These are phyloP conservation scores for Paralagenidium karlingii DNA, from an alignment of 352 stramenopile species.

Conservation along the genomic window DNA sequence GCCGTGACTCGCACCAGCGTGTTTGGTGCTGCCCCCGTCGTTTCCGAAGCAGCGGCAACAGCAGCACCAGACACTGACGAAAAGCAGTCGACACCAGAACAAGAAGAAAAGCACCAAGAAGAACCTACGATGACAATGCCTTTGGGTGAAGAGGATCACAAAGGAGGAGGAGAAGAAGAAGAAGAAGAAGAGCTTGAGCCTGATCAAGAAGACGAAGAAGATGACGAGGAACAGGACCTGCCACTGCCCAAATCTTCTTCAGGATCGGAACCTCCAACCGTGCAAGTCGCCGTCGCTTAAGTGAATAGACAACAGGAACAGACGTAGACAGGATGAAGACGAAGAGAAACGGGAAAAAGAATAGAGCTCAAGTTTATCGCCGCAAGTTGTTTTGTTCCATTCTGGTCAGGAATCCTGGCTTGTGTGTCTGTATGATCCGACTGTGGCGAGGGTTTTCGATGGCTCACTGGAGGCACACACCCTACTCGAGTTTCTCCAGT, in stretches of 20 bases:
- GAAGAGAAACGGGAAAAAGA: background rate
- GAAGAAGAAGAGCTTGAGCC: constrained; percentile 5
- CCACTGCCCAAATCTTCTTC: background rate
- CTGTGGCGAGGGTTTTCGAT: too few relatives aligned
- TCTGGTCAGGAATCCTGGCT: too few relatives aligned
- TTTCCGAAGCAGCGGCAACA: too few relatives aligned
- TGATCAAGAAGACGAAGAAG: constrained; percentile 2
- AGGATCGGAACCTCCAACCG: background rate
- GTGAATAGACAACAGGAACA: background rate
- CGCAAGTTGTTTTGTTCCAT: background rate
- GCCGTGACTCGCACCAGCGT: too few relatives aligned
- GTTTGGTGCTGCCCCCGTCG: too few relatives aligned
- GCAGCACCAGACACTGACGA: too few relatives aligned
- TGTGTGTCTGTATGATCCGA: too few relatives aligned
- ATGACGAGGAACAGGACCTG: background rate
- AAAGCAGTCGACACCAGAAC: background rate
- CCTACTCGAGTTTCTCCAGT: constrained; percentile 87
- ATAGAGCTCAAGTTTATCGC: background rate
- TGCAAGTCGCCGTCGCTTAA: constrained; percentile 15
- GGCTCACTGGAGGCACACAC: too few relatives aligned
- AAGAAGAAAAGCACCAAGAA: constrained; percentile 18
- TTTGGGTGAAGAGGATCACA: background rate
- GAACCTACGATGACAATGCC: constrained; percentile 4
- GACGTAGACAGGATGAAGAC: background rate
- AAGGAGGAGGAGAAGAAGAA: constrained; percentile 1